Base-by-base conservation (phyloP, 192 early-diverging fungal species). In the Backusella tarrabulga region DNA sequence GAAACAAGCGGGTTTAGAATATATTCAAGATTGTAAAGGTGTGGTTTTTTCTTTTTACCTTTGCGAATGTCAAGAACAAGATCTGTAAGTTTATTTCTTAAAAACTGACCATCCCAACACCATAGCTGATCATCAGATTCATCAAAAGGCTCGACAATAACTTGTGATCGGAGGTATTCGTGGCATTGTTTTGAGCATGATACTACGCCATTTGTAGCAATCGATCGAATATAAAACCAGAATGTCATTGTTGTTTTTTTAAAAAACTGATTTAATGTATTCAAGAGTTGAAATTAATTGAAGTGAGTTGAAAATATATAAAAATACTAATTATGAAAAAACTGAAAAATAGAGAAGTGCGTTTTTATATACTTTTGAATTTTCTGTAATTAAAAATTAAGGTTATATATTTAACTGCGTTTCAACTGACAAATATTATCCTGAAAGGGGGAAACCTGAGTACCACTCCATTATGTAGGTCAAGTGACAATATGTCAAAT, bases 61-160 rank as follows among this genome's bases (percentile, higher is more conserved):
- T 83, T 78, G 26, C 78, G 66, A 29, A 83, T 83, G 63, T 83
- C 81, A 12, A 83, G 66, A 17, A 83, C 81, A 7, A 79, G 38
- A 5, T 67, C 70, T 23, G 74, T 77, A 7, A 34, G 70, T 56
- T 83, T 83, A 63, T 83, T 83, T 54, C 40, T 35, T 42, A 83
- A 26, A 46, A 71, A 77, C 1, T 52, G 56, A 9, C 71, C 75
- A 38, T 83, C 75, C 81, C 81, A 83, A 11, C 63, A 29, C 81
- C 81, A 83, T 41, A 77, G 71, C 26, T 76, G 71, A 41, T n/a
- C 32, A 26, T 83, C 77, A 34, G 23, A 56, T 14, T 71, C 36
- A 32, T 74, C 40, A 23, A 68, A 68, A 26, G 74, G 74, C 6
- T 36, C 66, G 1, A 79, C 81, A 46, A 74, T 73, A 7, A 77